Evolutionary conservation across 2,329 filamentous ascomycete genomes (phyloP), one percentile per base, ranked within the genome.

Genomic region (Nannizzia gypsea): DNA sequence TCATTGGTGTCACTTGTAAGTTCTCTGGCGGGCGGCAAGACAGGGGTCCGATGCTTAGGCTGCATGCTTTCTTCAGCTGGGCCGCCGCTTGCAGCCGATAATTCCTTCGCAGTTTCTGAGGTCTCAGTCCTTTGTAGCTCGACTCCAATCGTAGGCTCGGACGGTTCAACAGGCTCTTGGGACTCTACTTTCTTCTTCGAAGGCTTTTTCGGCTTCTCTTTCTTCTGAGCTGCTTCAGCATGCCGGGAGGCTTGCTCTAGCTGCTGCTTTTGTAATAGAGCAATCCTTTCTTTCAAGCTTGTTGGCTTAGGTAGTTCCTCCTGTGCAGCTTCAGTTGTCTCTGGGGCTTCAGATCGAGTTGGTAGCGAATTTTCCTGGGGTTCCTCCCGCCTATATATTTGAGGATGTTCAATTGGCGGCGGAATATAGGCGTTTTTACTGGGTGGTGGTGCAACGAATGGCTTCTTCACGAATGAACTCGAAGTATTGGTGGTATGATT

Each of bases 271-370:
- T 99, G 93, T 15, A 99, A 78, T 58, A 96, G 78, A 28, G 93
- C 93, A 75, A 99, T 96, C 63, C 93, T 83, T 72, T 99, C 93
- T 74, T 97, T 99, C 63, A 99, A 73, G 66, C 89, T 96, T 60
- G 90, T 88, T 24, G 91, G 90, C 74, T 97, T 96, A 0, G 92
- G 91, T 67, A 89, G 85, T 48, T 95, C 89, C 59, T 93, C 66
- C 3, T 78, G 83, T 15, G 80, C 83, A 46, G 78, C 74, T 57
- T 77, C 79, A 5, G 79, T 73, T 17, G 74, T 71, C 38, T 59
- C 57, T 5, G 67, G 9, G 67, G 68, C 44, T 8, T 56, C 48
- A 13, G 54, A 60, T 9, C 60, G 44, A 60, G 72, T 68, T 40
- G 72, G 70, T 50, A 72, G 64, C 9, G 70, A 66, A 40, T 69